Evolutionary conservation across 306 rosid genomes (phyloP).

Genomic region (Hippophae gyantsensis): DNA sequence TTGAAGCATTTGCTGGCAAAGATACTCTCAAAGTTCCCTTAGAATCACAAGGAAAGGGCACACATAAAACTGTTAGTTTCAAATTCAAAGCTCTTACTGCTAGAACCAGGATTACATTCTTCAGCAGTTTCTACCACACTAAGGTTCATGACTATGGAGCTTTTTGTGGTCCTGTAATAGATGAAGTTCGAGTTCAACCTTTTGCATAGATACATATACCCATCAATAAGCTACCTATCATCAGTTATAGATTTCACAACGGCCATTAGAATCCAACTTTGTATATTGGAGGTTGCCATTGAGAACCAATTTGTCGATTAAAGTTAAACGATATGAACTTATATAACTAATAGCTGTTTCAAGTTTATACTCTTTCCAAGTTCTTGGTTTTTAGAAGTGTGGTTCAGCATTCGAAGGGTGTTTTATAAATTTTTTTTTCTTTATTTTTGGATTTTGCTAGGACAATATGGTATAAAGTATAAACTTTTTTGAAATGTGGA

Average conservation of each 20-base stretch:
- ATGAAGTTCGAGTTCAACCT: slow-evolving; percentile 52
- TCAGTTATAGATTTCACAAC: slow-evolving; percentile 20
- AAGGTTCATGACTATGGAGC: slow-evolving; percentile 67
- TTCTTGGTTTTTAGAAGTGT: too few species aligned
- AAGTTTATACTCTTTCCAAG: too few species aligned
- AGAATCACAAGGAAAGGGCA: slow-evolving; percentile 67
- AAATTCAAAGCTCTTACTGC: slow-evolving; percentile 51
- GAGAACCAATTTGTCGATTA: background rate
- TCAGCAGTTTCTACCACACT: slow-evolving; percentile 82
- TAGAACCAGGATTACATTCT: slow-evolving; percentile 85
- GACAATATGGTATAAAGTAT: too few species aligned
- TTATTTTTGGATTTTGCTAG: too few species aligned
- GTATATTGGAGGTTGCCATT: slow-evolving; percentile 26
- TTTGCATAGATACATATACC: slow-evolving; percentile 18
- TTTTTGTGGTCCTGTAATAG: slow-evolving; percentile 88
- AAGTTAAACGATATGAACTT: background rate
- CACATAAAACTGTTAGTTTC: slow-evolving; percentile 42
- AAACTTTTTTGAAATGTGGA: too few species aligned
- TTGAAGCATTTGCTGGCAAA: slow-evolving; percentile 81
- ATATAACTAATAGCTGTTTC: too few species aligned
- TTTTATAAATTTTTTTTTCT: too few species aligned
- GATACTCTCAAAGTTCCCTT: slow-evolving; percentile 69
- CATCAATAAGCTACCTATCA: background rate
- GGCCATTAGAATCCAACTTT: slow-evolving; percentile 11
- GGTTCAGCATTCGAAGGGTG: too few species aligned